phyloP scores from a whole-genome alignment of 176 grass and related monocot genomes.

The Avena atlantica region DNA sequence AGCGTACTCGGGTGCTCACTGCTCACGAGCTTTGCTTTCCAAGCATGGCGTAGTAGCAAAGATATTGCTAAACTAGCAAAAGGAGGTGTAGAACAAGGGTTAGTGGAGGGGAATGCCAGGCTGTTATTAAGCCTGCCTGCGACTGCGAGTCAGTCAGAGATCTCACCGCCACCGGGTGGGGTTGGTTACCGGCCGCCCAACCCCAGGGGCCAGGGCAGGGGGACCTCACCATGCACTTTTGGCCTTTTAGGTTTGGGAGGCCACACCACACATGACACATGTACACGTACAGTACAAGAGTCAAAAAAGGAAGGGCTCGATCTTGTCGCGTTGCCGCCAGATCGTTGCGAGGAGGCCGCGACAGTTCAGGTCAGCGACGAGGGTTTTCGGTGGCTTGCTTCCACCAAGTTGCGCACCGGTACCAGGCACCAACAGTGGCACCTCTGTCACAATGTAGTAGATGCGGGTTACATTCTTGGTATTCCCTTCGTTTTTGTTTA shows the following conservation, averaged over 20 bases:
- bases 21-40: conserved; percentile 6
- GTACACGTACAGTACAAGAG: conserved; percentile 25
- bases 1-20: not conserved
- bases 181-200: conserved; percentile 23
- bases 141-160: not conserved
- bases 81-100: conserved; percentile 8
- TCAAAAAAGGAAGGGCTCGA: conserved; percentile 11
- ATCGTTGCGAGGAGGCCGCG: not conserved
- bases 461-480: not conserved
- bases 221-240: conserved; percentile 7
- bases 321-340: conserved; percentile 16
- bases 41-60: not conserved
- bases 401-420: not conserved
- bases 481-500: too few relatives aligned
- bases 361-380: not conserved
- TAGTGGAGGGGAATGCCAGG: conserved; percentile 54
- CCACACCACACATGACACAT: conserved; percentile 3
- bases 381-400: not conserved
- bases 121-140: not conserved
- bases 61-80: conserved; percentile 55
- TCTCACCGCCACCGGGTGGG: not conserved
- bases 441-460: not conserved
- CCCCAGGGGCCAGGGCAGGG: not conserved
- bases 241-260: conserved; percentile 43
- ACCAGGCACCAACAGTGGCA: not conserved